Evolutionary conservation across 768 basidiomycete species (phyloP).

Genomic region (Suillus tomentosus): DNA sequence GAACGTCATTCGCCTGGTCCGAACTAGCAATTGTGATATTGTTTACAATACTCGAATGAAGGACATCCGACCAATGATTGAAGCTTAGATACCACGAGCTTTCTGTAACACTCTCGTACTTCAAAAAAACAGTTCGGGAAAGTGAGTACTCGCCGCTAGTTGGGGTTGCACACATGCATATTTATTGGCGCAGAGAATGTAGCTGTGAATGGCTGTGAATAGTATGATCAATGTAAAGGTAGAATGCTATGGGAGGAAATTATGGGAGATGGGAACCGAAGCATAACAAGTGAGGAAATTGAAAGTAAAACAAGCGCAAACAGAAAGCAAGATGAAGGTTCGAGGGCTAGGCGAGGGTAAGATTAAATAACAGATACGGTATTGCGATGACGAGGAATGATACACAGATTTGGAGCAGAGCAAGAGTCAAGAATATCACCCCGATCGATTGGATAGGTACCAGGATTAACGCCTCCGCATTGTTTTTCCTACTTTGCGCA

Average conservation of each 20-base stretch:
- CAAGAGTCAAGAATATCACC: not conserved
- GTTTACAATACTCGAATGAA: not conserved
- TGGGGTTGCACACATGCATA: not conserved
- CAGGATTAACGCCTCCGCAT: slow-evolving; percentile 22
- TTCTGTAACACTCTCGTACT: not conserved
- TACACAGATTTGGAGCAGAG: not conserved
- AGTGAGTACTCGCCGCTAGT: not conserved
- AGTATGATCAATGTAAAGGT: not conserved
- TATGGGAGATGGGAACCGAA: not conserved
- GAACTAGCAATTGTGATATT: not conserved
- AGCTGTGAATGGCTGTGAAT: not conserved
- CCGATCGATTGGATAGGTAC: not conserved
- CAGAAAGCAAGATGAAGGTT: not conserved
- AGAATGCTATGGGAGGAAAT: not conserved
- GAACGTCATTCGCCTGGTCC: not conserved
- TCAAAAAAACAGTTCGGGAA: not conserved
- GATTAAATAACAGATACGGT: not conserved
- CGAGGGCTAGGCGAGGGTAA: not conserved
- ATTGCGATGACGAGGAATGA: not conserved
- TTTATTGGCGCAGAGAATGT: not conserved
- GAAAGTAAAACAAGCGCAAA: not conserved
- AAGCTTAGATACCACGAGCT: not conserved
- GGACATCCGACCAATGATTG: not conserved
- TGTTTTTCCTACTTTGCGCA: slow-evolving; percentile 30
- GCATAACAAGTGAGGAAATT: not conserved